Conservation (phyloP, 805 yeast genomes). For the Kazachstania bromeliacearum region DNA sequence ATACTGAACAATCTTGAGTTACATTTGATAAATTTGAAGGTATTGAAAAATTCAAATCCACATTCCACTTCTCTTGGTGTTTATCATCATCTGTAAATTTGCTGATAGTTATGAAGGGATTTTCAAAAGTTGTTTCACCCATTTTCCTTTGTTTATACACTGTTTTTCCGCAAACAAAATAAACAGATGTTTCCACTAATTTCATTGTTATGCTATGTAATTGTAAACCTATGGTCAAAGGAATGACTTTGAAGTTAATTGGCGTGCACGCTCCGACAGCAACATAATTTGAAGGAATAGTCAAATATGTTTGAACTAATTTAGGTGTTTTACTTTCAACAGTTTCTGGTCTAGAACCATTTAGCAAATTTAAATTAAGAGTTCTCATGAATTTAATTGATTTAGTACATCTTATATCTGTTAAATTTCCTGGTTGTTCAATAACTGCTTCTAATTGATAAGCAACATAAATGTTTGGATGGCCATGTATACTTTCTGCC, state of each 20-base stretch:
- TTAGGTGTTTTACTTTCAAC: constrained; percentile 94
- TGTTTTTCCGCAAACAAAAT: constrained; percentile 51
- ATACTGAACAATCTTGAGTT: constrained; percentile 80
- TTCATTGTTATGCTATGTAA: constrained; percentile 65
- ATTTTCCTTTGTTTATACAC: constrained; percentile 57
- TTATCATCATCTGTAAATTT: constrained; percentile 22
- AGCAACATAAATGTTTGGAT: constrained; percentile 65
- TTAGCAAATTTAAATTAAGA: constrained; percentile 76
- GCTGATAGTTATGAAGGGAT: constrained; percentile 31
- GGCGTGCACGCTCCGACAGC: constrained; percentile 80
- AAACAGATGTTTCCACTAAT: constrained; percentile 58
- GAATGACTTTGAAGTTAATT: constrained; percentile 61
- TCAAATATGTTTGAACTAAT: constrained; percentile 82
- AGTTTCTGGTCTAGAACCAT: constrained; percentile 81
- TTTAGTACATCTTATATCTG: constrained; percentile 54
- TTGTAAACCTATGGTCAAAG: constrained; percentile 69
- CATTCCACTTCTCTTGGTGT: constrained; percentile 62
- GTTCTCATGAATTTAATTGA: constrained; percentile 80
- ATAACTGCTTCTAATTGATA: constrained; percentile 71
- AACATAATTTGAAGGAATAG: constrained; percentile 78
- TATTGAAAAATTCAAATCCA: constrained; percentile 47
- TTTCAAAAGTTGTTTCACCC: constrained; percentile 39
- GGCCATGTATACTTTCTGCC: constrained; percentile 84
- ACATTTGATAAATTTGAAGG: constrained; percentile 69
- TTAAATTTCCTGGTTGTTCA: constrained; percentile 72